Evolutionary conservation across 2,329 filamentous ascomycete species (phyloP).

Genomic region (Blastomyces parvus): DNA sequence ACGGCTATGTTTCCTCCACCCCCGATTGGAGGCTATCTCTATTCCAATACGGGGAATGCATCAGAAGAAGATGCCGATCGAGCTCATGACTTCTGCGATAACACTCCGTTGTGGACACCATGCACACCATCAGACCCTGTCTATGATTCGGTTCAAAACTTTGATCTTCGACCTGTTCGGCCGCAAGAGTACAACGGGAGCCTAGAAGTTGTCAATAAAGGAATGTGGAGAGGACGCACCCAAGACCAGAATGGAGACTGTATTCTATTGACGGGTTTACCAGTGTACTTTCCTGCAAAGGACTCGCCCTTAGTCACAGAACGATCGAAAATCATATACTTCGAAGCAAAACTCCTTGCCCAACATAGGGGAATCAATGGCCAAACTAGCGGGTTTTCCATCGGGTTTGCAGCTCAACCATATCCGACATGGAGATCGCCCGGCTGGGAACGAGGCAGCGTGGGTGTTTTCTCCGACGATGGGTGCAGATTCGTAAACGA

Average conservation of each 20-base stretch:
- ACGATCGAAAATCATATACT: slow-evolving; percentile 48
- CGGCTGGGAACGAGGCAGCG: slow-evolving; percentile 53
- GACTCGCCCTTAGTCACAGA: slow-evolving; percentile 43
- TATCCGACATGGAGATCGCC: slow-evolving; percentile 54
- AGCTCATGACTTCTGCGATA: slow-evolving; percentile 48
- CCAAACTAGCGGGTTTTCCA: slow-evolving; percentile 46
- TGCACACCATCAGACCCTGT: slow-evolving; percentile 35
- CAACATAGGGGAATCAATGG: slow-evolving; percentile 28
- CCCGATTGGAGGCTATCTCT: slow-evolving; percentile 45
- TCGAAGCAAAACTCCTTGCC: slow-evolving; percentile 45
- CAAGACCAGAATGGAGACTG: slow-evolving; percentile 39
- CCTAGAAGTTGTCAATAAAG: slow-evolving; percentile 27
- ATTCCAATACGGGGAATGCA: slow-evolving; percentile 50
- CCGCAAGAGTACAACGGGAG: slow-evolving; percentile 36
- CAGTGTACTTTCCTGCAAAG: slow-evolving; percentile 45
- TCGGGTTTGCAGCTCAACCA: slow-evolving; percentile 52
- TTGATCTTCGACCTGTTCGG: slow-evolving; percentile 38
- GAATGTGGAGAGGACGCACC: slow-evolving; percentile 40
- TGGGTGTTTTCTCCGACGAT: slow-evolving; percentile 55
- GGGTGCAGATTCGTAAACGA: slow-evolving; percentile 55
- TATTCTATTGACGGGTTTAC: slow-evolving; percentile 45
- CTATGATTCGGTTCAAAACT: slow-evolving; percentile 34
- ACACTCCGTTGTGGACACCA: slow-evolving; percentile 44
- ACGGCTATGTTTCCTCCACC: slow-evolving; percentile 51
- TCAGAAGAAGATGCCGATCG: slow-evolving; percentile 44